These are phyloP conservation scores for Cladosporium sp. DNA, from an alignment of 2,329 filamentous ascomycete genomes.

Conservation along the genomic window DNA sequence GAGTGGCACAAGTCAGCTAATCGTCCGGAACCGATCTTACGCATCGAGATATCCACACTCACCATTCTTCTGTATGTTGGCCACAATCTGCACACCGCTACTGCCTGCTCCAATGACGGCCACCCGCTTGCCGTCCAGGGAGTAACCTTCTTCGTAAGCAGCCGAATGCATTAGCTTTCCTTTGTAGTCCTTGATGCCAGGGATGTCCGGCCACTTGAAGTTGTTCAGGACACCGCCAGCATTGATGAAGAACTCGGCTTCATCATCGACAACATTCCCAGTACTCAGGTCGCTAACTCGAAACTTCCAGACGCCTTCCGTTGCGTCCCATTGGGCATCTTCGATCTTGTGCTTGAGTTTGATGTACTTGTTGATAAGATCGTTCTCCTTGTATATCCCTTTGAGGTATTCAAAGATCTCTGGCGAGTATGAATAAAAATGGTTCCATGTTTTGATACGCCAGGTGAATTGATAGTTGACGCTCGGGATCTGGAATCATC, in stretches of 20 bases:
- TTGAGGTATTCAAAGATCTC: conserved; percentile 51
- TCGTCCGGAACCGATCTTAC: background rate
- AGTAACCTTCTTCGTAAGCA: conserved; percentile 38
- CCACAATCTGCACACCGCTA: conserved; percentile 41
- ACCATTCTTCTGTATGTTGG: conserved; percentile 35
- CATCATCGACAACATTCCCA: conserved; percentile 30
- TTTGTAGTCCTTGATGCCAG: conserved; percentile 39
- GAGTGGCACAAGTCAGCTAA: background rate
- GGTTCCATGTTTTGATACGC: conserved; percentile 47
- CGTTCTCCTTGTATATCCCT: conserved; percentile 40
- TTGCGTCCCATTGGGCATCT: conserved; percentile 42
- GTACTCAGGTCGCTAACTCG: conserved; percentile 33
- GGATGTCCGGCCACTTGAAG: conserved; percentile 43
- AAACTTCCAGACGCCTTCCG: conserved; percentile 37
- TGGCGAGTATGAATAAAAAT: conserved; percentile 45
- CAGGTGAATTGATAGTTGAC: conserved; percentile 51
- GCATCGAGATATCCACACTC: background rate
- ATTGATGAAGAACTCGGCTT: conserved; percentile 40
- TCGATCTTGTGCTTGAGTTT: conserved; percentile 44
- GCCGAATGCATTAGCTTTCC: conserved; percentile 43
- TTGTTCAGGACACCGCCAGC: conserved; percentile 43
- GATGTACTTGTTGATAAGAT: conserved; percentile 44
- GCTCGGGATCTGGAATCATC: conserved; percentile 33
- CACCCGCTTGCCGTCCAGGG: conserved; percentile 36
- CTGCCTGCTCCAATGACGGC: conserved; percentile 42